These are phyloP conservation scores for Trichosporon ovoides DNA, from an alignment of 1,284 basidiomycete species.

Conservation along the genomic window DNA sequence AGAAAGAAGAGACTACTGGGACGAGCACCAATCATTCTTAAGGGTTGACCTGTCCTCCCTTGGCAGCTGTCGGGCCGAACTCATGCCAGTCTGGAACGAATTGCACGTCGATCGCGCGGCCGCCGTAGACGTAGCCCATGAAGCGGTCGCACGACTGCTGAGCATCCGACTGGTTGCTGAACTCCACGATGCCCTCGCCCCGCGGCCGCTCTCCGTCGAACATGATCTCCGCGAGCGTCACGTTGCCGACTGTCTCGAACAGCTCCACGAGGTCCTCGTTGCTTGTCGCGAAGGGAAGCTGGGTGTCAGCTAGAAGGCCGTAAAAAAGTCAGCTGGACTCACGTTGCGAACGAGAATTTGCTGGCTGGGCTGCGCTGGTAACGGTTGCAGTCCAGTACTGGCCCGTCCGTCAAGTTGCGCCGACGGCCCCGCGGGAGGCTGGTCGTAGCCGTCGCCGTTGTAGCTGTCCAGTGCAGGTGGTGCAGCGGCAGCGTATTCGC, in stretches of 20 bases:
- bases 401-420: slow-evolving; percentile 17
- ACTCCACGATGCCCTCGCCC: slow-evolving; percentile 92
- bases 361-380: slow-evolving; percentile 70
- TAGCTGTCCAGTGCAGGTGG: neutral
- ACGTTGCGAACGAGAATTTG: slow-evolving; percentile 98
- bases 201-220: slow-evolving; percentile 86
- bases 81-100: slow-evolving; percentile 91
- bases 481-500: neutral
- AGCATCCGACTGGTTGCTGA: slow-evolving; percentile 78
- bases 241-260: slow-evolving; percentile 94
- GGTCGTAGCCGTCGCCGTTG: slow-evolving; percentile 45
- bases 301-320: slow-evolving; percentile 1
- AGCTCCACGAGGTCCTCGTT: slow-evolving; percentile 97
- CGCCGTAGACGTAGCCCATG: slow-evolving; percentile 85
- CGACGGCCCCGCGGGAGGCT: slow-evolving; percentile 23
- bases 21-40: neutral
- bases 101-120: slow-evolving; percentile 79
- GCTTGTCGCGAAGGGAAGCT: slow-evolving; percentile 98
- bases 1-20: neutral
- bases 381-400: slow-evolving; percentile 33
- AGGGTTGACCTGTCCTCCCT: slow-evolving; percentile 61
- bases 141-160: slow-evolving; percentile 93
- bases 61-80: slow-evolving; percentile 74
- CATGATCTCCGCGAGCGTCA: slow-evolving; percentile 88
- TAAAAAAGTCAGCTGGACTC: slow-evolving; percentile 47